Evolutionary conservation across 164 flowering plant species (phyloP), one percentile per base, ranked within the genome.

Genomic region (Platanus orientalis): DNA sequence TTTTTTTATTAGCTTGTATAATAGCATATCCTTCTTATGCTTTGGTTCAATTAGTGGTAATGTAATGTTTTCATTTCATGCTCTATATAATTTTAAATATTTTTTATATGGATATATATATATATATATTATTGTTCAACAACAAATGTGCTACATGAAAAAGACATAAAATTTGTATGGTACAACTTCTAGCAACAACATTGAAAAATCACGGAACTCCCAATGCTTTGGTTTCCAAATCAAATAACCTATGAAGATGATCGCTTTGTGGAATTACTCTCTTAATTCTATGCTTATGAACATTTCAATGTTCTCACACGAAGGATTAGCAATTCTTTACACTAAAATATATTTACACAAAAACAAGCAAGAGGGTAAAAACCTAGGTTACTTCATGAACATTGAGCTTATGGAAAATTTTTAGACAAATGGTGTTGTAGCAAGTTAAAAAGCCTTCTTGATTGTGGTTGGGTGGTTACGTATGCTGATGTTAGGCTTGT

Each of bases 401-500:
- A 94, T 78, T 97, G 97, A 51, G 89, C 97, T 69, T 94, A 88
- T 65, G 96, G 97, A 23, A 96, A 91, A 67, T 58, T 85, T 60
- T 84, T 91, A 63, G 99, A 94, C 78, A 94, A 94, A 74, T 66
- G 96, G 48, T 94, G 99, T 96, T 81, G 88, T 21, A 84, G 85
- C 67, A 97, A 91, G 66, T 74, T 87, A 57, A 91, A 89, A 82
- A 94, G 97, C 79, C 89, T 94, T 71, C 99, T 94, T 58, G 99
- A 94, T 82, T 92, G 97, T 74, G 99, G 97, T 62, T 91, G 99
- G 97, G 83, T 88, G 55, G 52, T 94, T 79, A 93, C 96, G 23
- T 94, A 83, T 85, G 97, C 97, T 59, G 99, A 94, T 86, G 97
- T 94, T 56, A 91, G 98, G 98, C 91, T 19, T 45, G 83, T 74